Base-by-base conservation (phyloP, 768 basidiomycete species). In the Mycena pura region DNA sequence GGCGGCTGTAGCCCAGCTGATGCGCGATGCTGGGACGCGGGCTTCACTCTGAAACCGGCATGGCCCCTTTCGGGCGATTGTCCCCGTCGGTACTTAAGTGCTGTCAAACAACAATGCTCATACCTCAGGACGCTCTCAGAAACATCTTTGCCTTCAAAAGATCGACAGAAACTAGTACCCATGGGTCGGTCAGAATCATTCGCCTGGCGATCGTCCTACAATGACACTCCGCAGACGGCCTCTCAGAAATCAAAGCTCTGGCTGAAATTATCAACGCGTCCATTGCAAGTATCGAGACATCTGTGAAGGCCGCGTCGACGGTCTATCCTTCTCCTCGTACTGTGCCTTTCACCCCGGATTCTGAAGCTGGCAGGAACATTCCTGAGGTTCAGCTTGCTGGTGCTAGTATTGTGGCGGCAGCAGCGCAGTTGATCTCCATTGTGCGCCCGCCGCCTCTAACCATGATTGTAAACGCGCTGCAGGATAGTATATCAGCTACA, bases 391-490 rank as follows among this genome's bases (percentile, higher is more conserved):
- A 48, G 36, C n/a, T 24, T 0, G 55, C 55, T 10, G 55, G 46
- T 0, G 15, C 36, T 0, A 40, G 28, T 29, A 57, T 57, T n/a
- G 27, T 57, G 21, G 17, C 55, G 4, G 55, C 45, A 21, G 55
- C 55, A n/a, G 36, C 55, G 5, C 55, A 57, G 45, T 14, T 57
- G 22, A 57, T 57, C 25, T 19, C 45, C 4, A 40, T 48, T 1
- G 55, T 57, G 11, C 45, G 45, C 6, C 55, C 46, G 7, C 55
- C 55, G 3, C 55, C 55, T 5, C 13, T 57, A 3, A 48, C 55
- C 3, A 21, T 57, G 45, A 57, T 57, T 10, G 36, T 46, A 9
- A 1, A 47, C 13, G 43, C 44, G 6, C 22, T 36, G 21, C 53
- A 55, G 9, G 31, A n/a, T n/a, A n/a, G n/a, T n/a, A n/a, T n/a